phyloP scores from a whole-genome alignment of 176 grass and related monocot species.

The Oryza rufipogon region DNA sequence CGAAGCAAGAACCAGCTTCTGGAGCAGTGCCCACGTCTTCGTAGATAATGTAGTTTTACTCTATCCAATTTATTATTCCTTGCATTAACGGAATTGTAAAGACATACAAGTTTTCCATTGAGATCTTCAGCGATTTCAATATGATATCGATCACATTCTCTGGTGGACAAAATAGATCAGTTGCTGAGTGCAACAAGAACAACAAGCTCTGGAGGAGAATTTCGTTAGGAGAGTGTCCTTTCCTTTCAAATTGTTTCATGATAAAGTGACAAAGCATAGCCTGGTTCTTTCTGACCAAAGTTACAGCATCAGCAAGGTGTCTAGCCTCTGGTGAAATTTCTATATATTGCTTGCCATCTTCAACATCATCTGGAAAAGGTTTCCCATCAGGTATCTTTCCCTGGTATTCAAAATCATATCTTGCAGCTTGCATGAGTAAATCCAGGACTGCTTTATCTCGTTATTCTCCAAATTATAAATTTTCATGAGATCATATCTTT shows the following conservation, averaged over 20 bases:
- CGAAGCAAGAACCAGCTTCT: conserved; percentile 81
- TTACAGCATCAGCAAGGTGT: conserved; percentile 75
- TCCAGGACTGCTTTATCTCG: conserved; percentile 85
- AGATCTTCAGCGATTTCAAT: conserved; percentile 78
- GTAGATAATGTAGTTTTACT: conserved; percentile 68
- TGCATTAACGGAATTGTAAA: conserved; percentile 61
- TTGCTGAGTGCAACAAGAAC: conserved; percentile 89
- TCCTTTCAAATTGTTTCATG: conserved; percentile 68
- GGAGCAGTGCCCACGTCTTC: conserved; percentile 74
- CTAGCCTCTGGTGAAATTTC: conserved; percentile 65
- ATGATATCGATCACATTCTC: conserved; percentile 86
- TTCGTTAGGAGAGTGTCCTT: conserved; percentile 67
- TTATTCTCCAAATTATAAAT: conserved; percentile 64
- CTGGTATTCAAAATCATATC: conserved; percentile 70
- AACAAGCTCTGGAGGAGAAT: conserved; percentile 84
- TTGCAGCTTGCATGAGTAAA: conserved; percentile 84
- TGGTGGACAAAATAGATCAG: conserved; percentile 74
- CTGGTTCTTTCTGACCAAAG: conserved; percentile 92
- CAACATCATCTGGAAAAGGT: conserved; percentile 45
- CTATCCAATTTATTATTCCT: conserved; percentile 56
- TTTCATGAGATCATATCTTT: conserved; percentile 59
- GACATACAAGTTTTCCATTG: conserved; percentile 63
- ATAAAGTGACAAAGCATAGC: conserved; percentile 79
- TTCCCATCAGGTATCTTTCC: conserved; percentile 50
- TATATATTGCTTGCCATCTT: conserved; percentile 58